These are phyloP conservation scores for Candida incommunis DNA, from an alignment of 805 yeast species.

Conservation along the genomic window DNA sequence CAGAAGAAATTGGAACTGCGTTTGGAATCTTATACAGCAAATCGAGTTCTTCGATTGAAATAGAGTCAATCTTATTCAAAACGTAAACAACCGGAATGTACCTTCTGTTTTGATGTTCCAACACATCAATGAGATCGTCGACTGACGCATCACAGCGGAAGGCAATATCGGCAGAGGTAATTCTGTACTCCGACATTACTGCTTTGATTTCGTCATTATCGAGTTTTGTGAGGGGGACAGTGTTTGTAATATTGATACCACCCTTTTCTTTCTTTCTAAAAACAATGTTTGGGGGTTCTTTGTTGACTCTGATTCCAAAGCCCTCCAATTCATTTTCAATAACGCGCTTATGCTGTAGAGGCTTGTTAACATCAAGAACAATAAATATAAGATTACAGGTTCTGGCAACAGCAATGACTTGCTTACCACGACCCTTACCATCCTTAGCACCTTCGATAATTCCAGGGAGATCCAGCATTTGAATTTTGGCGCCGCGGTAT, in stretches of 20 bases:
- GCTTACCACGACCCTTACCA: slow-evolving; percentile 97
- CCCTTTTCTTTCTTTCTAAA: slow-evolving; percentile 91
- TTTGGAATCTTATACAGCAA: slow-evolving; percentile 83
- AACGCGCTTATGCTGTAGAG: slow-evolving; percentile 83
- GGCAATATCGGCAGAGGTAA: slow-evolving; percentile 91
- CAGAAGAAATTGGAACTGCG: slow-evolving; percentile 94
- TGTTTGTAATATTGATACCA: slow-evolving; percentile 85
- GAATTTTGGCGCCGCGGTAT: slow-evolving; percentile 94
- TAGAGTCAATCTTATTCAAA: slow-evolving; percentile 88
- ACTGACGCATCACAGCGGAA: slow-evolving; percentile 96
- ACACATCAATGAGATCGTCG: slow-evolving; percentile 87
- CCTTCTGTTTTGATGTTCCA: slow-evolving; percentile 80
- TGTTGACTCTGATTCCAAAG: slow-evolving; percentile 89
- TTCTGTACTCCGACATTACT: slow-evolving; percentile 89
- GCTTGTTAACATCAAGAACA: slow-evolving; percentile 91
- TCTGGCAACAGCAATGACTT: slow-evolving; percentile 98
- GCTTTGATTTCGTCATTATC: slow-evolving; percentile 91
- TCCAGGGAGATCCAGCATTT: slow-evolving; percentile 96
- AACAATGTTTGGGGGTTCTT: slow-evolving; percentile 82
- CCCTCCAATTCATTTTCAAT: slow-evolving; percentile 95
- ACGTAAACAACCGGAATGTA: slow-evolving; percentile 94
- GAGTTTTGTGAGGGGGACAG: slow-evolving; percentile 82
- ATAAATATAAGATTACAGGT: slow-evolving; percentile 88
- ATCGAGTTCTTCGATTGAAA: slow-evolving; percentile 87
- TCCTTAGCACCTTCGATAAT: slow-evolving; percentile 96